A percentile compares a stretch with the other conserved stretches of the same genome.
These are phyloP conservation scores for Neospermospora avenae DNA, from an alignment of 2,329 filamentous ascomycete species.

Conservation along the genomic window DNA sequence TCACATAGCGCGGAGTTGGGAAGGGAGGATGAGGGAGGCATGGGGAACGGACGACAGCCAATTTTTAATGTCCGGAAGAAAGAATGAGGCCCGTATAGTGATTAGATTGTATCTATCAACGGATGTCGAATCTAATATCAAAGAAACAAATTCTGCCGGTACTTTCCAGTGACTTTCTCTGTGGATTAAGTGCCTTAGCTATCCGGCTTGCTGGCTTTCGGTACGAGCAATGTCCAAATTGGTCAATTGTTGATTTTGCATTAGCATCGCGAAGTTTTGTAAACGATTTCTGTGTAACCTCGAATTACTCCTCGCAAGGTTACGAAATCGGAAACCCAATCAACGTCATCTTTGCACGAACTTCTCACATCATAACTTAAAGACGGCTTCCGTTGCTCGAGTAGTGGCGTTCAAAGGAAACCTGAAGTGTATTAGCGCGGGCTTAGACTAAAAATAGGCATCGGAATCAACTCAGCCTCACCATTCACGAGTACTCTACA, in stretches of 20 bases:
- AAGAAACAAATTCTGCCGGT: neutral
- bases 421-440: neutral
- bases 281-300: too few species aligned
- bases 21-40: conserved; percentile 9
- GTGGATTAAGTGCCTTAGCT: too few species aligned
- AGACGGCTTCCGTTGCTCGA: neutral
- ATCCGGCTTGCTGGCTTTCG: too few species aligned
- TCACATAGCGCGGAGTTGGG: conserved; percentile 23
- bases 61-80: conserved; percentile 14
- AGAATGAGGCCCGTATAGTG: neutral
- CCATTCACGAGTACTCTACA: conserved; percentile 9
- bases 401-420: neutral
- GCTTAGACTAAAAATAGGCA: neutral
- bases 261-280: too few species aligned
- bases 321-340: neutral
- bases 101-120: conserved; percentile 13
- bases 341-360: neutral
- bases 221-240: too few species aligned
- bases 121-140: conserved; percentile 5
- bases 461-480: conserved; percentile 21
- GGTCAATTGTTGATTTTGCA: too few species aligned
- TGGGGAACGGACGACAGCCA: conserved; percentile 2
- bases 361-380: neutral
- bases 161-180: neutral
- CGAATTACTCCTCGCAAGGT: neutral